Conservation (phyloP, 352 stramenopile species). For the Phytophthora hybrid region DNA sequence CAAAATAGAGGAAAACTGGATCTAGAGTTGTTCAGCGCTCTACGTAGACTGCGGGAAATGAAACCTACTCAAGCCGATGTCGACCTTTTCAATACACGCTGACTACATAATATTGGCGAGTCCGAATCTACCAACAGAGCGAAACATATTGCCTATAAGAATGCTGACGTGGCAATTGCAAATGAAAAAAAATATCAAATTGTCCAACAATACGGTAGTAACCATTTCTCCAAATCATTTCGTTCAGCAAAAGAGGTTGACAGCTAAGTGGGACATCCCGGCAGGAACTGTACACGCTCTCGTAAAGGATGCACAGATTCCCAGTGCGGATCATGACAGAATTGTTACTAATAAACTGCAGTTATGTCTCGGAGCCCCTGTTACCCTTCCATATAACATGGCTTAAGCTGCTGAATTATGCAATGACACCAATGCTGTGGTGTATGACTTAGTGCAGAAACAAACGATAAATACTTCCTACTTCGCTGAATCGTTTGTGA, state of each 20-base stretch:
- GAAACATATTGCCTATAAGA: background rate
- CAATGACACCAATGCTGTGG: background rate
- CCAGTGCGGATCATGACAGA: background rate
- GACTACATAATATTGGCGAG: background rate
- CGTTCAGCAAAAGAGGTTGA: background rate
- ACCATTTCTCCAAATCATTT: background rate
- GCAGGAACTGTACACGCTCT: background rate
- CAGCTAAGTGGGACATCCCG: background rate
- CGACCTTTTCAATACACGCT: background rate
- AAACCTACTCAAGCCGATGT: background rate
- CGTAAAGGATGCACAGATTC: background rate
- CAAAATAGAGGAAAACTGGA: background rate
- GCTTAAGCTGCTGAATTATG: background rate
- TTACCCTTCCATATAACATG: background rate
- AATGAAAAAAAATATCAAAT: background rate
- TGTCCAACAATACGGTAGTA: background rate
- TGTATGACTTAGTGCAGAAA: slow-evolving; percentile 1
- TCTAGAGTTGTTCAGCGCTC: background rate
- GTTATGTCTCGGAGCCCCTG: background rate
- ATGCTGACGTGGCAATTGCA: background rate
- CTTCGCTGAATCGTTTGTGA: no score
- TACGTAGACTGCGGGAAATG: background rate
- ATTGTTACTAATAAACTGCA: background rate
- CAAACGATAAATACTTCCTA: no score
- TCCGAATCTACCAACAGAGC: background rate